phyloP scores from a whole-genome alignment of 169 alveolate genomes.

The Toxoplasma gondii region DNA sequence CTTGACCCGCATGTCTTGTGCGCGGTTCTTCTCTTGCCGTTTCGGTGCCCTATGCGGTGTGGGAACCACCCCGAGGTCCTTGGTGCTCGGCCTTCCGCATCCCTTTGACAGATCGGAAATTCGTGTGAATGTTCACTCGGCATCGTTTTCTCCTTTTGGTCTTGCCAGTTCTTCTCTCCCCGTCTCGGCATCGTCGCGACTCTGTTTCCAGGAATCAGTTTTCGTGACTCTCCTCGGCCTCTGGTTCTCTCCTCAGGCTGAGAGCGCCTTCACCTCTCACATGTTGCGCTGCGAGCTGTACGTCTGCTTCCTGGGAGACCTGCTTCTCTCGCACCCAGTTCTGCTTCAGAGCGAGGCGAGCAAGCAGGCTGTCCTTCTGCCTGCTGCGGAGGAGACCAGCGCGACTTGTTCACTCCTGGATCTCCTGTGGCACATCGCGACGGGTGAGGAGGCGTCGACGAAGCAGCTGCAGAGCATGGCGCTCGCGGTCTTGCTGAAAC shows the following conservation, averaged over 20 bases:
- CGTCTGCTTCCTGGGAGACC: constrained; percentile 51
- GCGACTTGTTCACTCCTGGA: not conserved
- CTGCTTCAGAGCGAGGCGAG: constrained; percentile 52
- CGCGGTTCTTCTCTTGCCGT: not conserved
- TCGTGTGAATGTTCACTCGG: too few relatives aligned
- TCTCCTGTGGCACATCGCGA: constrained; percentile 50
- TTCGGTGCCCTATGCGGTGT: too few relatives aligned
- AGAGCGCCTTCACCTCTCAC: constrained; percentile 60
- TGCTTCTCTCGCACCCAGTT: constrained; percentile 52
- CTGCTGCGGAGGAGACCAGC: constrained; percentile 29
- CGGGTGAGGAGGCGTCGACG: constrained; percentile 58
- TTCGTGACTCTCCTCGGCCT: too few relatives aligned
- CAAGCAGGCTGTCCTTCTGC: not conserved
- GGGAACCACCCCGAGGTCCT: too few relatives aligned
- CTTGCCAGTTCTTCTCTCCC: not conserved
- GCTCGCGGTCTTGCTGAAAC: constrained; percentile 43
- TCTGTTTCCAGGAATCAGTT: too few relatives aligned
- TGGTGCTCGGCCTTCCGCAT: too few relatives aligned
- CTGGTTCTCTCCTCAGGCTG: constrained; percentile 40
- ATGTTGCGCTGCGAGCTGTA: constrained; percentile 58
- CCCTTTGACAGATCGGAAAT: too few relatives aligned
- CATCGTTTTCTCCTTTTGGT: not conserved
- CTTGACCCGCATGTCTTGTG: too few relatives aligned
- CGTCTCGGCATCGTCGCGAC: not conserved
- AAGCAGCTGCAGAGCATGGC: constrained; percentile 49